phyloP scores from a whole-genome alignment of 192 early-diverging fungal genomes.

The Coemansia umbellata region DNA sequence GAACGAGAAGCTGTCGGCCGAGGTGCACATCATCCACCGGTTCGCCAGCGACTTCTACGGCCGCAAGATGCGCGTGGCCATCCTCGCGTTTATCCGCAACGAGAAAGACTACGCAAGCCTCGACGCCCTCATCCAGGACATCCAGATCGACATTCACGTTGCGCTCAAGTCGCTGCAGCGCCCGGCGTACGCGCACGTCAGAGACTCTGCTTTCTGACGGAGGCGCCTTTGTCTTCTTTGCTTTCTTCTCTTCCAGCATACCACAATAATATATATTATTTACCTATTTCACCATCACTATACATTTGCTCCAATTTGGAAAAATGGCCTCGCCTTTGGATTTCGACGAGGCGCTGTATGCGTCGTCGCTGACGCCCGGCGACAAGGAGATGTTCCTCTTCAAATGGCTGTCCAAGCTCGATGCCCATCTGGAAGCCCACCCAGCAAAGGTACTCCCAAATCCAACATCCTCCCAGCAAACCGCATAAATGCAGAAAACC shows the following conservation, averaged over 20 bases:
- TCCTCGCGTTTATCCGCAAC: conserved; percentile 83
- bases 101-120: conserved; percentile 85
- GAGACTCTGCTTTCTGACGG: conserved; percentile 5
- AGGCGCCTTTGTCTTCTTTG: not conserved
- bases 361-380: conserved; percentile 38
- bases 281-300: too few species aligned
- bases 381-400: conserved; percentile 83
- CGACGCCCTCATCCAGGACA: conserved; percentile 91
- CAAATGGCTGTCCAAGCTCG: conserved; percentile 84
- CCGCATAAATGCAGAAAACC: too few species aligned
- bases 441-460: not conserved
- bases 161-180: conserved; percentile 24
- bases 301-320: not conserved
- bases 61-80: conserved; percentile 71
- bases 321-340: conserved; percentile 26
- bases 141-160: conserved; percentile 74
- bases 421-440: conserved; percentile 60
- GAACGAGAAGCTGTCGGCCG: conserved; percentile 94
- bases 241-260: not conserved
- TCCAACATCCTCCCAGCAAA: too few species aligned
- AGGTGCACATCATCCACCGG: conserved; percentile 93
- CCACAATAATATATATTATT: not conserved
- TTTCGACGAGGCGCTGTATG: conserved; percentile 53
- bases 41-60: conserved; percentile 92
- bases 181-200: conserved; percentile 11